phyloP scores from a whole-genome alignment of 257 asterid genomes.

The Nemophila menziesii region DNA sequence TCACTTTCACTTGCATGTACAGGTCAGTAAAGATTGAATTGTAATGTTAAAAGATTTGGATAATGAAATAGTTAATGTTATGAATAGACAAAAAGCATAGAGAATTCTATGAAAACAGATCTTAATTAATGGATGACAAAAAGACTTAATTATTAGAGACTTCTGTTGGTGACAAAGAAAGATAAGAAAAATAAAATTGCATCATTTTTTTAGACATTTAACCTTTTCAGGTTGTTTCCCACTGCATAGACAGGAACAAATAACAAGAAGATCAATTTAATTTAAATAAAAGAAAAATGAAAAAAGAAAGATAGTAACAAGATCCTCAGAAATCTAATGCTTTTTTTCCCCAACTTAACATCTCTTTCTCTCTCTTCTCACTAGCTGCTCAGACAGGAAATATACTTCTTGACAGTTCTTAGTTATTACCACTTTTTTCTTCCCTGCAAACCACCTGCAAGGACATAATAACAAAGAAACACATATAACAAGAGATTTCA shows the following conservation, averaged over 20 bases:
- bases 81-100: neutral
- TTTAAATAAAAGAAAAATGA: constrained; percentile 23
- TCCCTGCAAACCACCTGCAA: constrained; percentile 45
- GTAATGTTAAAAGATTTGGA: neutral
- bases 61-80: neutral
- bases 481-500: neutral
- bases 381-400: constrained; percentile 19
- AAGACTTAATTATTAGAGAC: constrained; percentile 2
- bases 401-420: constrained; percentile 19
- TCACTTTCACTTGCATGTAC: neutral
- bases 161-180: constrained; percentile 1
- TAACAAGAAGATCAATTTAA: constrained; percentile 30
- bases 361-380: constrained; percentile 19
- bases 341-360: constrained; percentile 25
- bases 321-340: constrained; percentile 31
- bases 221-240: constrained; percentile 57
- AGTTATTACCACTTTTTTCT: constrained; percentile 56
- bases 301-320: constrained; percentile 26
- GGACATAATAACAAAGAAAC: neutral
- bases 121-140: constrained; percentile 5
- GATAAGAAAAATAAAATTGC: neutral
- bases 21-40: no score
- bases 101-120: constrained; percentile 1
- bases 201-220: constrained; percentile 27
- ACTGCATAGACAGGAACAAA: constrained; percentile 47